A percentile compares a stretch with the other conserved stretches of the same genome.
phyloP scores from a whole-genome alignment of 352 stramenopile genomes.

The Globisporangium splendens region DNA sequence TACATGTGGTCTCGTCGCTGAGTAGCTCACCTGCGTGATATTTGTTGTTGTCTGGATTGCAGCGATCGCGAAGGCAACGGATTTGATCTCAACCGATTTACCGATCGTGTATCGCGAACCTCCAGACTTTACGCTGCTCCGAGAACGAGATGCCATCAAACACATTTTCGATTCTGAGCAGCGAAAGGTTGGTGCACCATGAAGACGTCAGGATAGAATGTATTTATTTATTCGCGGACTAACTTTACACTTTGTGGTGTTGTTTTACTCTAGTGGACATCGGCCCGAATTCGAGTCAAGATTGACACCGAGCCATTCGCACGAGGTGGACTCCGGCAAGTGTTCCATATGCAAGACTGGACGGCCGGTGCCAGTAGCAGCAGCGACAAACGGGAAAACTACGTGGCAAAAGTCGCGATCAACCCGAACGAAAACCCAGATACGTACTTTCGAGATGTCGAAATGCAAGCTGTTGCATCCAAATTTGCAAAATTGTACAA shows the following conservation, averaged over 20 bases:
- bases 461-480: constrained; percentile 80
- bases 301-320: constrained; percentile 67
- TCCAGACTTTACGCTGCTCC: constrained; percentile 55
- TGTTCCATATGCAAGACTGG: constrained; percentile 74
- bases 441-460: constrained; percentile 84
- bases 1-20: no score
- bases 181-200: constrained; percentile 31
- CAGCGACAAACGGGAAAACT: constrained; percentile 17
- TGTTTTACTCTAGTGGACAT: constrained; percentile 45
- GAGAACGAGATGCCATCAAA: constrained; percentile 71
- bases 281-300: constrained; percentile 64
- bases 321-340: constrained; percentile 53
- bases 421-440: constrained; percentile 74
- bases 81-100: constrained; percentile 46
- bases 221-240: background rate
- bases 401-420: constrained; percentile 82
- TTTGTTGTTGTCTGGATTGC: constrained; percentile 6
- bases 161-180: constrained; percentile 75
- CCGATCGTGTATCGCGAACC: constrained; percentile 62
- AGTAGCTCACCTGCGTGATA: background rate
- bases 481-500: constrained; percentile 83
- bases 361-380: constrained; percentile 17
- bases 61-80: constrained; percentile 60
- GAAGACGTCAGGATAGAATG: no score
- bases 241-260: background rate